Percentiles rank a stretch among this genome's conserved stretches.
phyloP scores from a whole-genome alignment of 192 early-diverging fungal species.

The Umbelopsis sp. region DNA sequence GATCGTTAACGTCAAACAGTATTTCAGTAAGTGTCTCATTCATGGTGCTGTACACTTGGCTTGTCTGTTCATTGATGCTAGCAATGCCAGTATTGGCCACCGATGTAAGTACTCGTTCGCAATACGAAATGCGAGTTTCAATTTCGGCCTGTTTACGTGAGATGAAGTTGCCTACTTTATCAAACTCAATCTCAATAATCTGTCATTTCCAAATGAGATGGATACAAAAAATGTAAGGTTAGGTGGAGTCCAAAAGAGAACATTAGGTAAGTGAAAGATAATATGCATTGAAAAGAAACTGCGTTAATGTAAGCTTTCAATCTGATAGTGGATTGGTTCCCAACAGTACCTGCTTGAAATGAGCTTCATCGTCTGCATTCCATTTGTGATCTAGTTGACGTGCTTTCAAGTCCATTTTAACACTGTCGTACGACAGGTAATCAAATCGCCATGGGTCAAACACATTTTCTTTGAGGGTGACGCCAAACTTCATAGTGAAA shows the following conservation, averaged over 20 bases:
- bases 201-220: not conserved
- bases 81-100: slow-evolving; percentile 4
- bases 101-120: not conserved
- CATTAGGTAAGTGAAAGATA: too few species aligned
- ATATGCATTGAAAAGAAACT: not conserved
- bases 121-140: slow-evolving; percentile 7
- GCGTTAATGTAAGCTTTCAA: not conserved
- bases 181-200: slow-evolving; percentile 13
- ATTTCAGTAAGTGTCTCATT: slow-evolving; percentile 63
- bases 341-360: slow-evolving; percentile 14
- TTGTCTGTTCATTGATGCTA: slow-evolving; percentile 3
- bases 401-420: slow-evolving; percentile 23
- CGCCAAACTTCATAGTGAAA: slow-evolving; percentile 24
- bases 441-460: slow-evolving; percentile 23
- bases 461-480: slow-evolving; percentile 17
- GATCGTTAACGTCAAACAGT: slow-evolving; percentile 70
- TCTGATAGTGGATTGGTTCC: not conserved
- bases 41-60: slow-evolving; percentile 35
- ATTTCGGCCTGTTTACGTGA: not conserved
- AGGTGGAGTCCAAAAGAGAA: too few species aligned
- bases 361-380: slow-evolving; percentile 20
- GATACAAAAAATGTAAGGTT: too few species aligned
- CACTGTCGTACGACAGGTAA: slow-evolving; percentile 21
- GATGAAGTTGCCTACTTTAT: slow-evolving; percentile 9
- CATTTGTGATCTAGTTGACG: slow-evolving; percentile 21